Percentiles rank a stretch among this genome's conserved stretches.
These are phyloP conservation scores for Mortierella sp. DNA, from an alignment of 371 early-diverging fungal species.

Conservation along the genomic window DNA sequence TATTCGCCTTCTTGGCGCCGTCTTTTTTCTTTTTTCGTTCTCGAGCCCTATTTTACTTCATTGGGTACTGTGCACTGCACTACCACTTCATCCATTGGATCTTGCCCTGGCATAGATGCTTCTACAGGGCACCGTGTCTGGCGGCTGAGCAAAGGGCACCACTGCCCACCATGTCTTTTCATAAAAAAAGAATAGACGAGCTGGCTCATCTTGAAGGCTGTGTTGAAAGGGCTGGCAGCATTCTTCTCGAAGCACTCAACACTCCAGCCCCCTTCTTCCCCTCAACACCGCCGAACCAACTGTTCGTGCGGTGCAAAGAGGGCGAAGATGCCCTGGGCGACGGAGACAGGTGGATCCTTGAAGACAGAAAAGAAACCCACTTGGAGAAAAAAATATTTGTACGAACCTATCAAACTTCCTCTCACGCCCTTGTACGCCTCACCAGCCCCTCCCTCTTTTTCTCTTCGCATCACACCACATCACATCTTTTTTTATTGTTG, in stretches of 20 bases:
- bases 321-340: neutral
- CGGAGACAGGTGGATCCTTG: neutral
- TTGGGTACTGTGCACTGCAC: neutral
- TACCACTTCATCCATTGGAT: neutral
- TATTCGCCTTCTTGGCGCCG: slow-evolving; percentile 10
- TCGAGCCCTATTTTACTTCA: neutral
- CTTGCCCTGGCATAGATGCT: too few relatives aligned
- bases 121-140: neutral
- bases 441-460: neutral
- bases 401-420: slow-evolving; percentile 52
- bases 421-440: neutral
- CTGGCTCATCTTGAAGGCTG: neutral
- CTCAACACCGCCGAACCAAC: neutral
- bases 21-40: neutral
- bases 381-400: slow-evolving; percentile 5
- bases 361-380: neutral
- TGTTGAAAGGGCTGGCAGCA: neutral
- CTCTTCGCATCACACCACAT: neutral
- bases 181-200: neutral
- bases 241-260: neutral
- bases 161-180: neutral
- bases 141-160: neutral
- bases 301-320: neutral
- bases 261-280: neutral
- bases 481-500: neutral